phyloP scores from a whole-genome alignment of 2,329 filamentous ascomycete genomes.

The Xylariaceae sp. region DNA sequence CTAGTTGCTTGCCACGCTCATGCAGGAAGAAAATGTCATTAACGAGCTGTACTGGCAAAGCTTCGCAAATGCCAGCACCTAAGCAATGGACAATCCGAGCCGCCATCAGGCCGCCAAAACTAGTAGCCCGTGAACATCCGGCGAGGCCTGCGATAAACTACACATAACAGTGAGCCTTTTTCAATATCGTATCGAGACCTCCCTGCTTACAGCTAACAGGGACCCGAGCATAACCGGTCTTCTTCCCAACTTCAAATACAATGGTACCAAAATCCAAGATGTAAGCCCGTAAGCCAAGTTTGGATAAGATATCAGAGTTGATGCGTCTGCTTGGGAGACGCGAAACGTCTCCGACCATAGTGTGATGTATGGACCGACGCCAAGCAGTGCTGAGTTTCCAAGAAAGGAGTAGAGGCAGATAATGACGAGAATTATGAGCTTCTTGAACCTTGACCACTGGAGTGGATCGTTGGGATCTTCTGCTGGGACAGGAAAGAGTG shows the following conservation, averaged over 20 bases:
- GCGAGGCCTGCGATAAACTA: conserved; percentile 50
- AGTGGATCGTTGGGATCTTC: conserved; percentile 67
- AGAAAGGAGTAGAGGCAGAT: conserved; percentile 63
- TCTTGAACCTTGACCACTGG: conserved; percentile 55
- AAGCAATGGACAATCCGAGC: conserved; percentile 48
- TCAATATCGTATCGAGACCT: neutral
- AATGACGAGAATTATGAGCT: conserved; percentile 60
- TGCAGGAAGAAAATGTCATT: conserved; percentile 55
- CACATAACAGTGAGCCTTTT: neutral
- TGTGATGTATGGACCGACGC: conserved; percentile 63
- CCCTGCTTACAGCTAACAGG: conserved; percentile 41
- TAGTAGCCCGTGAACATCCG: conserved; percentile 45
- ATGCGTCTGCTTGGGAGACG: conserved; percentile 57
- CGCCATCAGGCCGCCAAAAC: conserved; percentile 47
- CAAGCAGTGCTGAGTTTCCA: conserved; percentile 61
- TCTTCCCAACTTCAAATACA: conserved; percentile 58
- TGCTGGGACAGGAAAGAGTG: conserved; percentile 64
- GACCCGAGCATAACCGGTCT: conserved; percentile 51
- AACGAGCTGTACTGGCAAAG: conserved; percentile 52
- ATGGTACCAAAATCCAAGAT: conserved; percentile 60
- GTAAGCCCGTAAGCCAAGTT: conserved; percentile 66
- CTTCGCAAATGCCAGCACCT: conserved; percentile 51
- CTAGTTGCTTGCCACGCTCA: conserved; percentile 58
- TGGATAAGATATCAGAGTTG: conserved; percentile 63
- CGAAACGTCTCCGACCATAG: conserved; percentile 59